Conservation (phyloP, 164 flowering plant genomes). For the Cinnamomum micranthum region DNA sequence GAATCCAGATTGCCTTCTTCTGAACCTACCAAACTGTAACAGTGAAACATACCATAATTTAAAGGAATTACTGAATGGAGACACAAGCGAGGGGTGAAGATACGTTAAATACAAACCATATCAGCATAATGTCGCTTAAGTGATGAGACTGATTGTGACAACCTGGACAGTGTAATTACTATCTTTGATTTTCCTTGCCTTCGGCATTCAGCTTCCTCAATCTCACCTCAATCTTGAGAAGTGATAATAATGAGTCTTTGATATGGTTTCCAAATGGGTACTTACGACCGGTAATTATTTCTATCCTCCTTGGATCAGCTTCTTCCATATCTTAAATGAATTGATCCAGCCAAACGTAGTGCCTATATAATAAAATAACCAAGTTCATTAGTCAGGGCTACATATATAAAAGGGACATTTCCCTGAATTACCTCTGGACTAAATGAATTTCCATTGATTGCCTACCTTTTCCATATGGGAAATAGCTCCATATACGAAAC, state of each 20-base stretch:
- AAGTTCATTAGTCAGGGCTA: constrained; percentile 2
- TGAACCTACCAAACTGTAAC: constrained; percentile 71
- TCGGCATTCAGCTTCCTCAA: constrained; percentile 51
- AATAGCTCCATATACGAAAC: too few relatives aligned
- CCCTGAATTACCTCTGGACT: too few relatives aligned
- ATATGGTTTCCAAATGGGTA: constrained; percentile 97
- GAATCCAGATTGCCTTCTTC: constrained; percentile 76
- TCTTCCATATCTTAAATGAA: constrained; percentile 72
- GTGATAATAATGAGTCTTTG: constrained; percentile 72
- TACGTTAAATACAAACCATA: constrained; percentile 50
- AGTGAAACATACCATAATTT: constrained; percentile 1
- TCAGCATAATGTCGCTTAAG: constrained; percentile 78
- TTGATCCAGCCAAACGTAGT: constrained; percentile 70
- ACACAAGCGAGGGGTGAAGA: not conserved
- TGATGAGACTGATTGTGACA: constrained; percentile 47
- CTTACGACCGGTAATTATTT: constrained; percentile 86
- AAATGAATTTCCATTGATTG: too few relatives aligned
- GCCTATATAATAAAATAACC: constrained; percentile 45
- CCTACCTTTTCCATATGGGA: too few relatives aligned
- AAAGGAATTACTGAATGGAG: constrained; percentile 4
- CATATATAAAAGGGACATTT: not conserved
- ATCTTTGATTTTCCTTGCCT: constrained; percentile 68
- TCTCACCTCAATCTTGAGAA: constrained; percentile 75
- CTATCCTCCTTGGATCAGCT: constrained; percentile 95
- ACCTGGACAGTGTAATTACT: constrained; percentile 57